phyloP scores from a whole-genome alignment of 495 filamentous ascomycete species.

The Annulohypoxylon moriforme region DNA sequence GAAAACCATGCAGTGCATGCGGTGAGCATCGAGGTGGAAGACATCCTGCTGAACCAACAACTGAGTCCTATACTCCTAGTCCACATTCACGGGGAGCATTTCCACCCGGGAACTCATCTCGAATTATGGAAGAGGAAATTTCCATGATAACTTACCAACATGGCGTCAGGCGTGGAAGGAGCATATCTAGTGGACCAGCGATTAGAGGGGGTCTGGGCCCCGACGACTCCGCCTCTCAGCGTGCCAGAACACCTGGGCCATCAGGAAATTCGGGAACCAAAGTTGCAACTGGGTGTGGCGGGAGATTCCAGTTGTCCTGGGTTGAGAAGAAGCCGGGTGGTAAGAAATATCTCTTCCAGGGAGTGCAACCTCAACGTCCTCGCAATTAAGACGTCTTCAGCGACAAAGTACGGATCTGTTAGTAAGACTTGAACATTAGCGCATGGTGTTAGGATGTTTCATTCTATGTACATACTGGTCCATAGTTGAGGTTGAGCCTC shows the following conservation, averaged over 20 bases:
- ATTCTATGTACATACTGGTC: no score
- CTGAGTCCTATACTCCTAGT: no score
- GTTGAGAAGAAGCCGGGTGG: background rate
- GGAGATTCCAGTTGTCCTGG: background rate
- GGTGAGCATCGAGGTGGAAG: no score
- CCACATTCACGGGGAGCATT: no score
- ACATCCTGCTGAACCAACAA: no score
- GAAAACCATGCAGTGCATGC: no score
- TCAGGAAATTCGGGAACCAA: no score
- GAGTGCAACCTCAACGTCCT: background rate
- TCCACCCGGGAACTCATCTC: no score
- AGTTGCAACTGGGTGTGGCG: no score
- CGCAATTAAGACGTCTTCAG: background rate
- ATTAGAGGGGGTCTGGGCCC: background rate
- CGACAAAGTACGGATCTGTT: no score
- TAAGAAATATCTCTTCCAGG: background rate
- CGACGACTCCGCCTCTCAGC: background rate
- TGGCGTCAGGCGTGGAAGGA: background rate
- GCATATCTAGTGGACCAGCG: background rate
- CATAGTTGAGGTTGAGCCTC: no score
- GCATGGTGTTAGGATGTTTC: background rate
- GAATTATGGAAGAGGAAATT: background rate
- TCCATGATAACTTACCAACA: background rate
- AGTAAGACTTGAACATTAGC: background rate
- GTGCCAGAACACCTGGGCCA: no score